A percentile compares a stretch with the other conserved stretches of the same genome.
phyloP scores from a whole-genome alignment of 495 filamentous ascomycete species.

The Copromyces sp. region DNA sequence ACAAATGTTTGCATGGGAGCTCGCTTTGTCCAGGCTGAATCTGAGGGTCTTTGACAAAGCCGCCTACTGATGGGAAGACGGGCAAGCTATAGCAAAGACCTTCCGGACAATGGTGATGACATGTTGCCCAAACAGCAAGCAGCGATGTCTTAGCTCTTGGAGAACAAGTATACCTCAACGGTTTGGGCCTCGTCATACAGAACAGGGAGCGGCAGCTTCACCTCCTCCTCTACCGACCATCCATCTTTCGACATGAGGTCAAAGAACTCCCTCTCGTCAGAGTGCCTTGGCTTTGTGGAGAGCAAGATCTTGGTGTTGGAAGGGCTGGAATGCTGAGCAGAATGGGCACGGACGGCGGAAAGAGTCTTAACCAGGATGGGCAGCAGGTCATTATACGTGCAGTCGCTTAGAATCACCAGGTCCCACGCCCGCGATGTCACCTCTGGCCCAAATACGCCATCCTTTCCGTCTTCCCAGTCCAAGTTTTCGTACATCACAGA shows the following conservation, averaged over 20 bases:
- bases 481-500: constrained; percentile 46
- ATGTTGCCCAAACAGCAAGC: neutral
- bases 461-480: constrained; percentile 55
- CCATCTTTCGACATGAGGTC: constrained; percentile 54
- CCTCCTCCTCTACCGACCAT: constrained; percentile 41
- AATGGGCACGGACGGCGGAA: constrained; percentile 32
- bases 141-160: constrained; percentile 5
- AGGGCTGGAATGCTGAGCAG: constrained; percentile 2
- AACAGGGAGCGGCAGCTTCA: constrained; percentile 44
- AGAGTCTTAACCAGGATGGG: constrained; percentile 67
- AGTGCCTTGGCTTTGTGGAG: constrained; percentile 76
- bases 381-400: constrained; percentile 89
- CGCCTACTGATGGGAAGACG: neutral
- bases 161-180: constrained; percentile 51
- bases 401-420: constrained; percentile 76
- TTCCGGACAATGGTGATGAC: neutral
- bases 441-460: constrained; percentile 24
- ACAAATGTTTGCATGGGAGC: neutral
- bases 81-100: neutral
- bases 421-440: constrained; percentile 44
- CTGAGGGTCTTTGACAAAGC: neutral
- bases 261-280: constrained; percentile 72
- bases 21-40: neutral
- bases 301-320: constrained; percentile 45
- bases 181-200: constrained; percentile 46